Evolutionary conservation across 1,139 yeast genomes (phyloP).

Genomic region (Pichia sp.): DNA sequence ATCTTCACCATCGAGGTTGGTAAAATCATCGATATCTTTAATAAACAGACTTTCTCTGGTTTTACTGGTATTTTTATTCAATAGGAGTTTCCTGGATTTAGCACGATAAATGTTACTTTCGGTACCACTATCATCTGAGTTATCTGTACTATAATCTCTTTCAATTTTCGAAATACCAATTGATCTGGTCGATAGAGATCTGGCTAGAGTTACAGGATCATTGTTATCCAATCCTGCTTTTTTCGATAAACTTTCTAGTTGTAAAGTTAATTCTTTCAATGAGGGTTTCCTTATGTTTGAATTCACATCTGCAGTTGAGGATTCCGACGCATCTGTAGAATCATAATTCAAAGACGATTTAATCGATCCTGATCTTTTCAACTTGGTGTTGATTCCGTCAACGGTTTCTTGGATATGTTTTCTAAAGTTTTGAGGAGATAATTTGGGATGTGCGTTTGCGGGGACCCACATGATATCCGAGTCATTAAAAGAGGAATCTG

Average conservation of each 20-base stretch:
- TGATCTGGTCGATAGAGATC: slow-evolving; percentile 57
- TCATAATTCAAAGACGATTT: slow-evolving; percentile 15
- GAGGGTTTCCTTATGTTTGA: slow-evolving; percentile 35
- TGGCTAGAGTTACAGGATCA: slow-evolving; percentile 68
- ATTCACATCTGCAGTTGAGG: not conserved
- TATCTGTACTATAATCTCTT: slow-evolving; percentile 25
- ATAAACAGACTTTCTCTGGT: slow-evolving; percentile 12
- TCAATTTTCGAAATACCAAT: slow-evolving; percentile 50
- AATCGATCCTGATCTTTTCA: slow-evolving; percentile 26
- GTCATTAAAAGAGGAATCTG: slow-evolving; percentile 24
- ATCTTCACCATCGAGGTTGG: not conserved
- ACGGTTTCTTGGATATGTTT: slow-evolving; percentile 75
- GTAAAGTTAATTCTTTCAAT: slow-evolving; percentile 56
- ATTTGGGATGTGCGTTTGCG: slow-evolving; percentile 86
- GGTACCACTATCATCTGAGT: not conserved
- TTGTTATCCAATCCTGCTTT: slow-evolving; percentile 67
- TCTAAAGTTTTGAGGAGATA: slow-evolving; percentile 86
- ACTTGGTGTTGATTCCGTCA: slow-evolving; percentile 56
- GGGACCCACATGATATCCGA: slow-evolving; percentile 79
- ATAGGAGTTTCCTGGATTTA: slow-evolving; percentile 3
- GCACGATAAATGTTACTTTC: slow-evolving; percentile 1
- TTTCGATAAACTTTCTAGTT: slow-evolving; percentile 55
- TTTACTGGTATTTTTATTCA: slow-evolving; percentile 7
- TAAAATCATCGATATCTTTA: slow-evolving; percentile 1
- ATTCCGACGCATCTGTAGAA: not conserved